A percentile compares a stretch with the other conserved stretches of the same genome.
Conservation (phyloP, 495 filamentous ascomycete species). For the Cercophora sp. region DNA sequence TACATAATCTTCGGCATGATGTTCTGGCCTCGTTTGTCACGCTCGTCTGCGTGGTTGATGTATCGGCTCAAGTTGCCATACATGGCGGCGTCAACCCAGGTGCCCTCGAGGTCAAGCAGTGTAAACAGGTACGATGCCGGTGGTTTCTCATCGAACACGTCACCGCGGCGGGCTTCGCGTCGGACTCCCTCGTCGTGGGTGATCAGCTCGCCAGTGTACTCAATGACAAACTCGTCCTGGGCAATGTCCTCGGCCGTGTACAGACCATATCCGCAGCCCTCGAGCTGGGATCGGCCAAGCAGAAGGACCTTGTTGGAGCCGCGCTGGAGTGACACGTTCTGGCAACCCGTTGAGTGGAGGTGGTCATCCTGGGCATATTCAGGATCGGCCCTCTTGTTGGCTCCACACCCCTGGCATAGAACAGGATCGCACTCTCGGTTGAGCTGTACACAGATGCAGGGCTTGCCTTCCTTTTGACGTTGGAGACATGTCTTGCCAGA, state of each 20-base stretch:
- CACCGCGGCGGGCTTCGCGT: conserved; percentile 52
- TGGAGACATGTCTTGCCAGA: conserved; percentile 47
- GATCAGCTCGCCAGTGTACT: conserved; percentile 71
- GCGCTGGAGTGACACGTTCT: conserved; percentile 61
- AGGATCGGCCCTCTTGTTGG: conserved; percentile 57
- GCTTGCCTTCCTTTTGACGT: conserved; percentile 42
- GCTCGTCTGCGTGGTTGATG: conserved; percentile 60
- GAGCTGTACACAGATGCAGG: conserved; percentile 56
- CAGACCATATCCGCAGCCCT: conserved; percentile 60
- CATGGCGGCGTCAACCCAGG: conserved; percentile 50
- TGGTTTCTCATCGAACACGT: conserved; percentile 58
- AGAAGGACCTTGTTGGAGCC: conserved; percentile 55
- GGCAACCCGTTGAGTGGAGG: conserved; percentile 48
- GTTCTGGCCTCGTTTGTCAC: conserved; percentile 46
- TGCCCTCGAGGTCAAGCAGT: conserved; percentile 51
- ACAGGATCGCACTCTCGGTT: conserved; percentile 71
- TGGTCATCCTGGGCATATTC: conserved; percentile 51
- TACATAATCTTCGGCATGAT: conserved; percentile 56
- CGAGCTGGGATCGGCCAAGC: conserved; percentile 56
- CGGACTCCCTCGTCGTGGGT: conserved; percentile 58
- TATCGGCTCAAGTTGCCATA: conserved; percentile 58
- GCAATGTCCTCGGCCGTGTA: conserved; percentile 59
- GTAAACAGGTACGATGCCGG: conserved; percentile 64
- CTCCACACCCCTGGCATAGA: conserved; percentile 63
- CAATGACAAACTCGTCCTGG: conserved; percentile 59